These are phyloP conservation scores for Lentinula raphanica DNA, from an alignment of 768 basidiomycete species.

Conservation along the genomic window DNA sequence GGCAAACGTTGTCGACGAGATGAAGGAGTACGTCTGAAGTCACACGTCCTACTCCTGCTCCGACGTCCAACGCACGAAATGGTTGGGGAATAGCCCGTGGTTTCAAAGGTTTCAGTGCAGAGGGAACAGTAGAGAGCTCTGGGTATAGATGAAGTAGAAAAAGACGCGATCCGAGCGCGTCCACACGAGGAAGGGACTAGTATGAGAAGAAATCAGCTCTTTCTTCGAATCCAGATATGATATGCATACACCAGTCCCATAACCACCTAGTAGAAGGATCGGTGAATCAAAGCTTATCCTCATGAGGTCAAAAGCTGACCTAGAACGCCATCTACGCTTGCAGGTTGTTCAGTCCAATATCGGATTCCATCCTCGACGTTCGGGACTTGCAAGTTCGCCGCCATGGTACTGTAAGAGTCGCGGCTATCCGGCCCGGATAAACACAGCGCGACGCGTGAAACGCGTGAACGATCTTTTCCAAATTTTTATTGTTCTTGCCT, in stretches of 20 bases:
- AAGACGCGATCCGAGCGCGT: conserved; percentile 84
- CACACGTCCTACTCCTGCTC: conserved; percentile 91
- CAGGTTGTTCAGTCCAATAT: conserved; percentile 80
- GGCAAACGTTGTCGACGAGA: conserved; percentile 80
- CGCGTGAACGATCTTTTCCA: conserved; percentile 10
- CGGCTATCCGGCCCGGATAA: background rate
- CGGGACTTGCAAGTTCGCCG: conserved; percentile 28
- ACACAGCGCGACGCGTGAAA: background rate
- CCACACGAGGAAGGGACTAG: conserved; percentile 86
- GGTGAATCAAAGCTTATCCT: background rate
- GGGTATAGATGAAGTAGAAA: conserved; percentile 82
- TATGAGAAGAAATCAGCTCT: conserved; percentile 5
- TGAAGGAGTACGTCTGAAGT: conserved; percentile 86
- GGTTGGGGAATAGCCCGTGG: conserved; percentile 20
- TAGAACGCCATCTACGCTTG: conserved; percentile 5
- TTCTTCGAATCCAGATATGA: background rate
- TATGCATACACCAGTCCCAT: conserved; percentile 29
- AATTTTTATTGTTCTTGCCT: background rate
- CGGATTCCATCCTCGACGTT: conserved; percentile 71
- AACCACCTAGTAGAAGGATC: conserved; percentile 13
- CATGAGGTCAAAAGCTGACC: background rate
- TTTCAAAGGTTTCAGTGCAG: conserved; percentile 55
- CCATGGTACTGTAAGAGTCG: background rate
- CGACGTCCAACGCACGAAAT: conserved; percentile 83
- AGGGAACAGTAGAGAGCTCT: conserved; percentile 70